A percentile compares a stretch with the other conserved stretches of the same genome.
phyloP scores from a whole-genome alignment of 306 rosid species.

The Comarum palustre region DNA sequence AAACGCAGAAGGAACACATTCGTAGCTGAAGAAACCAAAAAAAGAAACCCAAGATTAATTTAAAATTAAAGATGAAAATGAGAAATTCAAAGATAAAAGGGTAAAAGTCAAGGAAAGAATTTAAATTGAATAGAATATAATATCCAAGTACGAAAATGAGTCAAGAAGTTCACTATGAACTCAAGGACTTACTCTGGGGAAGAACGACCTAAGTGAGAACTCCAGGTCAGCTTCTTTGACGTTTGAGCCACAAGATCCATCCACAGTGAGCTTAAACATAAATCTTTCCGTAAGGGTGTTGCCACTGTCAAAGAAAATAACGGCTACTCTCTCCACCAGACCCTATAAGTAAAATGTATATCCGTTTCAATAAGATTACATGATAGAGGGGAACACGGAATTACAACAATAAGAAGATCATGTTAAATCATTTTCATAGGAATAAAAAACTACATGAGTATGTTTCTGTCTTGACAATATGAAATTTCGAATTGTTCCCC shows the following conservation, averaged over 20 bases:
- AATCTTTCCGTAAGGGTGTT: conserved; percentile 62
- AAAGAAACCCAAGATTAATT: not conserved
- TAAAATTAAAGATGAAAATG: conserved; percentile 6
- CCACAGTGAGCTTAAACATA: conserved; percentile 61
- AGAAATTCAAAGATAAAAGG: conserved; percentile 5
- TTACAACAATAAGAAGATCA: not conserved
- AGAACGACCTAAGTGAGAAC: conserved; percentile 75
- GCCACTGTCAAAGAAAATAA: conserved; percentile 55
- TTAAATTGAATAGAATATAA: too few species aligned
- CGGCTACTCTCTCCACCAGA: conserved; percentile 74
- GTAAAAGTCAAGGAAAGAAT: not conserved
- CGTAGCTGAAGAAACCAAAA: conserved; percentile 2
- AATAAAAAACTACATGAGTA: not conserved
- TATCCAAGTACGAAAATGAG: too few species aligned
- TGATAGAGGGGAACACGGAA: not conserved
- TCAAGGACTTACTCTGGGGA: conserved; percentile 48
- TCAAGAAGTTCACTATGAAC: not conserved
- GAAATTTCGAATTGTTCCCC: not conserved
- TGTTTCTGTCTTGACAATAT: not conserved
- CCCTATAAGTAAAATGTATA: conserved; percentile 45
- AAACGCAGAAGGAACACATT: conserved; percentile 20
- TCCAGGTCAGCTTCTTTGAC: conserved; percentile 63
- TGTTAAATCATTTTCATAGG: not conserved
- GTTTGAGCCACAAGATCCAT: conserved; percentile 50
- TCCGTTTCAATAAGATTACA: not conserved